phyloP scores from a whole-genome alignment of 257 asterid species.

The Salvia hispanica region DNA sequence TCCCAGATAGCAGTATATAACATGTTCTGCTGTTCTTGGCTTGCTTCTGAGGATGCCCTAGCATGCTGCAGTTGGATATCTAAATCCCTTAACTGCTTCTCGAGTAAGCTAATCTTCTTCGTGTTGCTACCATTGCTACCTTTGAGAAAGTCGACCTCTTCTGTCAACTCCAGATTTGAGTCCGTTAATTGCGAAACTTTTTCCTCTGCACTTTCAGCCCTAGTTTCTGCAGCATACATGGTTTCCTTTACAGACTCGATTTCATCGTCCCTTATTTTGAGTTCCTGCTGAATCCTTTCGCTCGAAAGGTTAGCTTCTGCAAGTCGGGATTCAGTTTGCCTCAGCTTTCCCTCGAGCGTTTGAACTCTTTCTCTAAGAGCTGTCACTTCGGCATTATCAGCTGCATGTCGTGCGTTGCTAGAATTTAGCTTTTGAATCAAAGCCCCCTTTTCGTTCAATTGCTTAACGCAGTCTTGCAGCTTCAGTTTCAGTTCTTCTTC shows the following conservation, averaged over 20 bases:
- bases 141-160: constrained; percentile 72
- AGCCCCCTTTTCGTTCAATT: constrained; percentile 49
- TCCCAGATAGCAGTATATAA: constrained; percentile 91
- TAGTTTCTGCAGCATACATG: constrained; percentile 28
- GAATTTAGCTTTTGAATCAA: constrained; percentile 47
- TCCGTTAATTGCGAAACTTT: constrained; percentile 64
- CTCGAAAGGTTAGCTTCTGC: constrained; percentile 18
- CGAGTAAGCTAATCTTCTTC: constrained; percentile 61
- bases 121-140: constrained; percentile 57
- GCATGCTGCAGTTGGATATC: constrained; percentile 71
- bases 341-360: constrained; percentile 54
- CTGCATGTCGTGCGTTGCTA: constrained; percentile 37
- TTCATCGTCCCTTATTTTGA: constrained; percentile 31
- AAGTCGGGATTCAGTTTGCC: constrained; percentile 31
- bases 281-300: constrained; percentile 27
- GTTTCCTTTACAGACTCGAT: constrained; percentile 34
- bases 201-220: constrained; percentile 29
- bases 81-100: constrained; percentile 66
- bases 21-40: constrained; percentile 90
- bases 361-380: constrained; percentile 50
- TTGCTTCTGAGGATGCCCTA: constrained; percentile 75
- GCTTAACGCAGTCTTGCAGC: constrained; percentile 46
- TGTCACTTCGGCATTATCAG: constrained; percentile 53
- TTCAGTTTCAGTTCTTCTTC: constrained; percentile 47
- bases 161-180: constrained; percentile 70